Evolutionary conservation across 2,329 filamentous ascomycete species (phyloP), one percentile per base, ranked within the genome.

Genomic region (Pyrenochaeta sp.): DNA sequence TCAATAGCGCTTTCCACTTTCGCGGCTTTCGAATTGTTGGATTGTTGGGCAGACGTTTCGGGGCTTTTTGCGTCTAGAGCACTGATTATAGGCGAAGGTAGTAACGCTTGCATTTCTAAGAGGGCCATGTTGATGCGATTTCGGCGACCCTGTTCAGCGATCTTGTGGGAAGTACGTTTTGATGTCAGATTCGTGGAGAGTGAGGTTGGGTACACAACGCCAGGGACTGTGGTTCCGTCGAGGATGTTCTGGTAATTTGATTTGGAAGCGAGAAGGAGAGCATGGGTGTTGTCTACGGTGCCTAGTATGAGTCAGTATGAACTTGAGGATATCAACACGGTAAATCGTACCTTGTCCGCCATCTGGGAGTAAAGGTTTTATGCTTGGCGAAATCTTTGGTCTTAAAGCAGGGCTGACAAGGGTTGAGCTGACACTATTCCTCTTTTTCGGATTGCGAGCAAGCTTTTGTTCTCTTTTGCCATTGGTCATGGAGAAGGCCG

Each of bases 241-340:
- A 99, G 75, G 24, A 99, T 94, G 61, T 96, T 96, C 64, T 97
- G 93, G 63, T 99, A 99, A 65, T 99, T 99, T 2, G 93, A 97
- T 69, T 97, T 97, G 11, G 89, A 90, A 23, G 92, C 89, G 19
- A 99, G 80, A 30, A 97, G 81, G 19, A 90, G 81, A n/a, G 85
- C 83, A 44, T 84, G 84, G 3, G 80, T 79, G 37, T 85, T 81
- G 23, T 81, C 78, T 14, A 81, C 75, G 11, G 82, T 67, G 23
- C 73, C 73, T 72, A 58, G 52, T 27, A 44, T 17, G 24, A 35
- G 49, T 61, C 37, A 65, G 58, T 22, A 17, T 35, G n/a, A 31
- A 6, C 14, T 5, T 6, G n/a, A 9, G 13, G 21, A 20, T 6
- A 24, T 14, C n/a, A 29, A 10, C 17, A 11, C 7, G 17, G 6